Evolutionary conservation across 192 early-diverging fungal species (phyloP).

Genomic region (Allomyces javanicus): DNA sequence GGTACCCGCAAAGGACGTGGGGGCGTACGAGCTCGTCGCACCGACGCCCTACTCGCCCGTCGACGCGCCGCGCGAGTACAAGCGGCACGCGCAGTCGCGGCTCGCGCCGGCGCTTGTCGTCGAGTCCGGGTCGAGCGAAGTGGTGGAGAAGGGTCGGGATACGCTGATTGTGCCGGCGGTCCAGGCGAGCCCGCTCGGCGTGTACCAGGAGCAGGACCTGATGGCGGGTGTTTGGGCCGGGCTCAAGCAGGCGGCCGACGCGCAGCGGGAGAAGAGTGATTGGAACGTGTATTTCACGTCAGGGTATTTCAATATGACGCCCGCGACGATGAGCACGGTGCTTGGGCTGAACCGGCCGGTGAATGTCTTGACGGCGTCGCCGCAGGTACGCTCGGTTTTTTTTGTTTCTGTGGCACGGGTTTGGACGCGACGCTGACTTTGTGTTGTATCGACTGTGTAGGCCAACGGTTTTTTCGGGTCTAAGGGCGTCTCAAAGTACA

Average conservation of each 20-base stretch:
- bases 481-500: background rate
- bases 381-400: too few species aligned
- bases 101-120: background rate
- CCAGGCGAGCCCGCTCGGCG: conserved; percentile 65
- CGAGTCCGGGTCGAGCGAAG: too few species aligned
- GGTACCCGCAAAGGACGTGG: background rate
- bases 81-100: conserved; percentile 4
- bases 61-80: conserved; percentile 4
- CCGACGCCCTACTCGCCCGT: background rate
- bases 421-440: too few species aligned
- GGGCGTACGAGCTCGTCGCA: background rate
- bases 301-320: conserved; percentile 78
- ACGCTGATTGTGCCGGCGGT: conserved; percentile 60
- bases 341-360: background rate
- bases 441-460: too few species aligned
- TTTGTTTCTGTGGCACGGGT: too few species aligned
- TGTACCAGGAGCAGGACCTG: conserved; percentile 56
- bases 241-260: conserved; percentile 12
- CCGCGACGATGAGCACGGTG: background rate
- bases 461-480: background rate
- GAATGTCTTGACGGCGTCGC: too few species aligned
- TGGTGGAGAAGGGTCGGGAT: conserved; percentile 11
- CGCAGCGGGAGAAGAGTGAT: conserved; percentile 12
- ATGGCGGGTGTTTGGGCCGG: conserved; percentile 42
- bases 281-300: conserved; percentile 53